These are phyloP conservation scores for Verticillium klebahnii DNA, from an alignment of 2,329 filamentous ascomycete genomes.

Conservation along the genomic window DNA sequence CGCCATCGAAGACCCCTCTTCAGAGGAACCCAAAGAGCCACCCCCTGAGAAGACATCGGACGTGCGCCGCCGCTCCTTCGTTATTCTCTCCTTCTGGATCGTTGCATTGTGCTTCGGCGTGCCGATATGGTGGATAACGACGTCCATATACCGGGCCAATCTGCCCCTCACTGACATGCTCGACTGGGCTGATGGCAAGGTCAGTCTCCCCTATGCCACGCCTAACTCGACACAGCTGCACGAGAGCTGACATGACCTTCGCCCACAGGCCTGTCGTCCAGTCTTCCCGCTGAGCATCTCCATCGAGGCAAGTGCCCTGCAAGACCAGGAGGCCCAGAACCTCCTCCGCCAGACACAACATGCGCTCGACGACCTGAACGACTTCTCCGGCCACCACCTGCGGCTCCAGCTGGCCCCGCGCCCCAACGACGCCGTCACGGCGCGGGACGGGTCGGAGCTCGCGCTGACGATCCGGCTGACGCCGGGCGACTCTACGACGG, in stretches of 20 bases:
- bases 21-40: conserved; percentile 41
- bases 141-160: conserved; percentile 81
- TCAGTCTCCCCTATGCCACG: conserved; percentile 29
- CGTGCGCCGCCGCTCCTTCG: conserved; percentile 62
- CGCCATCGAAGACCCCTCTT: conserved; percentile 1
- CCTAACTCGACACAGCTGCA: neutral
- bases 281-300: conserved; percentile 83
- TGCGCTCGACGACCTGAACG: conserved; percentile 79
- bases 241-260: conserved; percentile 1
- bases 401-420: conserved; percentile 60
- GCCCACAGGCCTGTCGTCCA: conserved; percentile 70
- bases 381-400: conserved; percentile 80
- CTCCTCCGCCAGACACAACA: conserved; percentile 79
- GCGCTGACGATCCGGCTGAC: conserved; percentile 69
- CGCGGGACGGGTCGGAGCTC: conserved; percentile 28
- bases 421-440: conserved; percentile 14
- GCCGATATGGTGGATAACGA: conserved; percentile 95
- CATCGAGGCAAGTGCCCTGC: conserved; percentile 64
- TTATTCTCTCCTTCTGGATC: conserved; percentile 87
- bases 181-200: conserved; percentile 86
- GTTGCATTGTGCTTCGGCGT: conserved; percentile 79
- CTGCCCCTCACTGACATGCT: conserved; percentile 84
- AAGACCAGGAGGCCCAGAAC: conserved; percentile 63
- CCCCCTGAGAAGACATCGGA: conserved; percentile 73
- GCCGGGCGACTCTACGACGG: conserved; percentile 55